phyloP scores from a whole-genome alignment of 257 asterid species.

The Lantana camara region DNA sequence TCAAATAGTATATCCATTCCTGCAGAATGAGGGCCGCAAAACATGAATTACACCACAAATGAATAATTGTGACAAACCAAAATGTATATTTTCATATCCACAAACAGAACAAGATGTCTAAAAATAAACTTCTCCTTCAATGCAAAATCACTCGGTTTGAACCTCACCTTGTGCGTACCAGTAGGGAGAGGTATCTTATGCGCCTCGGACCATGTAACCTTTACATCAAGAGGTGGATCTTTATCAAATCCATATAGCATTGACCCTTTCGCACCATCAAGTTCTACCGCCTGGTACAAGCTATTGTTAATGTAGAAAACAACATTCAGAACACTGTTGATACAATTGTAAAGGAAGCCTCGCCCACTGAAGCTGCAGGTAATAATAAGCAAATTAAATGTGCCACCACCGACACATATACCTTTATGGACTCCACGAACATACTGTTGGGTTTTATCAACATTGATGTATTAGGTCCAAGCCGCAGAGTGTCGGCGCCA shows the following conservation, averaged over 20 bases:
- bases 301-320: slow-evolving; percentile 24
- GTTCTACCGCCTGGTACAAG: slow-evolving; percentile 59
- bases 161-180: slow-evolving; percentile 65
- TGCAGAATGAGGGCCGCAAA: slow-evolving; percentile 32
- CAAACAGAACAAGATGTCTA: slow-evolving; percentile 1
- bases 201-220: slow-evolving; percentile 56
- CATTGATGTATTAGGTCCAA: slow-evolving; percentile 80
- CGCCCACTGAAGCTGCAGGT: not conserved
- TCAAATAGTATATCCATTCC: slow-evolving; percentile 81
- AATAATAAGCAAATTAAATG: slow-evolving; percentile 10
- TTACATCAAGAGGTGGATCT: slow-evolving; percentile 62
- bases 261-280: slow-evolving; percentile 45
- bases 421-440: slow-evolving; percentile 70
- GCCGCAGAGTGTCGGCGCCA: slow-evolving; percentile 58
- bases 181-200: slow-evolving; percentile 51
- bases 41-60: slow-evolving; percentile 17
- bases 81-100: slow-evolving; percentile 12
- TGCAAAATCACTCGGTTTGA: slow-evolving; percentile 7
- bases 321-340: not conserved
- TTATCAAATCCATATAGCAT: slow-evolving; percentile 59
- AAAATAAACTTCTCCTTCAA: slow-evolving; percentile 15
- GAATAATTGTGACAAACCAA: slow-evolving; percentile 9
- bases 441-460: slow-evolving; percentile 63
- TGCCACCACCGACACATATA: slow-evolving; percentile 27
- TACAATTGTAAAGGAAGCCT: slow-evolving; percentile 5